Percentiles rank a stretch among this genome's conserved stretches.
phyloP scores from a whole-genome alignment of 768 basidiomycete genomes.

The Cytidiella melzeri region DNA sequence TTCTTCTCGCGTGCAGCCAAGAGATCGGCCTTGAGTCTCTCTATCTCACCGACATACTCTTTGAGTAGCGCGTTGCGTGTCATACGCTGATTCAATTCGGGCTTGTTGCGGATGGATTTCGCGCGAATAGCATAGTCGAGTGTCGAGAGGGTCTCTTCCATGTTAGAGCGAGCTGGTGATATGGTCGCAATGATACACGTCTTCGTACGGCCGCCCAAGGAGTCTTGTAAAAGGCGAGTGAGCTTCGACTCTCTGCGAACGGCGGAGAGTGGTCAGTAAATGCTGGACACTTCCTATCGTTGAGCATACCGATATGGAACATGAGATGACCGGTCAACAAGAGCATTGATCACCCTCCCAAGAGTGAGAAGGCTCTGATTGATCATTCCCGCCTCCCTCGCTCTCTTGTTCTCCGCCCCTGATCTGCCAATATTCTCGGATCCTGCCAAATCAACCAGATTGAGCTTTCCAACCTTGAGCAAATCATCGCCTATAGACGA shows the following conservation, averaged over 20 bases:
- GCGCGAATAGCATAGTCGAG: slow-evolving; percentile 95
- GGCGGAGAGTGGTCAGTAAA: too few relatives aligned
- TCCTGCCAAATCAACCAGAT: slow-evolving; percentile 95
- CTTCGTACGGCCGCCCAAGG: slow-evolving; percentile 95
- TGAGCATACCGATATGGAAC: slow-evolving; percentile 86
- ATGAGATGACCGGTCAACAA: slow-evolving; percentile 88
- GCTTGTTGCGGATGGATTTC: slow-evolving; percentile 92
- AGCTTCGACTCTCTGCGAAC: slow-evolving; percentile 84
- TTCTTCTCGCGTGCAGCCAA: slow-evolving; percentile 93
- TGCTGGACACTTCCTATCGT: too few relatives aligned
- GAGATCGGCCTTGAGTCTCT: slow-evolving; percentile 84
- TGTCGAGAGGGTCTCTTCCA: slow-evolving; percentile 96
- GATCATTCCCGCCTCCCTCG: slow-evolving; percentile 97
- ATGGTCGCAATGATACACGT: slow-evolving; percentile 97
- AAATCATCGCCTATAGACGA: slow-evolving; percentile 78
- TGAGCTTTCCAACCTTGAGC: slow-evolving; percentile 89
- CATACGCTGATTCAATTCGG: slow-evolving; percentile 93
- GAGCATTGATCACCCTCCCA: slow-evolving; percentile 91
- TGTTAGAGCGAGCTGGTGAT: slow-evolving; percentile 87
- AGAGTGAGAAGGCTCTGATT: slow-evolving; percentile 97
- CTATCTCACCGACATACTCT: slow-evolving; percentile 91
- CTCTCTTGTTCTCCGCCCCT: slow-evolving; percentile 92
- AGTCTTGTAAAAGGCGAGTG: slow-evolving; percentile 50
- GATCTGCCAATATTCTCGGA: slow-evolving; percentile 96
- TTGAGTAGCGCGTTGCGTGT: slow-evolving; percentile 87